Evolutionary conservation across 345 rosid genomes (phyloP).

Genomic region (Euclidium syriacum): DNA sequence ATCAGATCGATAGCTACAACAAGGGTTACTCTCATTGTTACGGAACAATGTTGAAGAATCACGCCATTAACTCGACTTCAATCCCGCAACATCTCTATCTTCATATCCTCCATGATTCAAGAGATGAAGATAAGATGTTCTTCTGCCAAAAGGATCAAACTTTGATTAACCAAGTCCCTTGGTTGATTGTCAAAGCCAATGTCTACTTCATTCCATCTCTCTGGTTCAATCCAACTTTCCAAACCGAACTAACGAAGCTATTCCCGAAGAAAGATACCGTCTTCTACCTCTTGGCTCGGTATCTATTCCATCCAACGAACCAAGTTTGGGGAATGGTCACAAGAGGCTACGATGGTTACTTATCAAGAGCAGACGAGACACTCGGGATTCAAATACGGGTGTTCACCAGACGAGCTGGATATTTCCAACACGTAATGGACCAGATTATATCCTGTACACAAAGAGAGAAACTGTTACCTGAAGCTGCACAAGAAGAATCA

Average conservation of each 20-base stretch:
- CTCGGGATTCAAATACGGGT: conserved; percentile 37
- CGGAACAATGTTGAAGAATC: conserved; percentile 20
- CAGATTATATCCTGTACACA: conserved; percentile 31
- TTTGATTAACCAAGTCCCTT: conserved; percentile 39
- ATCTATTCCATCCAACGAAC: conserved; percentile 61
- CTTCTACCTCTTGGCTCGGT: conserved; percentile 54
- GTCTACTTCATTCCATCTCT: conserved; percentile 56
- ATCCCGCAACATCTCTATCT: conserved; percentile 41
- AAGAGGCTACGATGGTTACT: conserved; percentile 26
- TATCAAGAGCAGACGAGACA: conserved; percentile 35
- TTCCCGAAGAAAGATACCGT: conserved; percentile 53
- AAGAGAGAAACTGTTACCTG: conserved; percentile 33
- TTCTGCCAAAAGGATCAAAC: conserved; percentile 50
- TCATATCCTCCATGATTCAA: conserved; percentile 48
- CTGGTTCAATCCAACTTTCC: conserved; percentile 42
- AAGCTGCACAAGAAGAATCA: conserved; percentile 23
- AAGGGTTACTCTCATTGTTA: conserved; percentile 5
- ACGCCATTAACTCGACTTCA: conserved; percentile 1
- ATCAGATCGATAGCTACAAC: conserved; percentile 5
- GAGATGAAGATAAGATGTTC: conserved; percentile 49
- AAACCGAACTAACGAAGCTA: conserved; percentile 32
- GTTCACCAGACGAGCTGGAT: conserved; percentile 12
- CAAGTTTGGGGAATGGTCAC: conserved; percentile 54
- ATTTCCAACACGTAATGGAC: conserved; percentile 23
- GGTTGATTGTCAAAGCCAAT: conserved; percentile 56